A percentile compares a stretch with the other conserved stretches of the same genome.
These are phyloP conservation scores for Rhodomyrtus psidioides DNA, from an alignment of 441 rosid species.

Conservation along the genomic window DNA sequence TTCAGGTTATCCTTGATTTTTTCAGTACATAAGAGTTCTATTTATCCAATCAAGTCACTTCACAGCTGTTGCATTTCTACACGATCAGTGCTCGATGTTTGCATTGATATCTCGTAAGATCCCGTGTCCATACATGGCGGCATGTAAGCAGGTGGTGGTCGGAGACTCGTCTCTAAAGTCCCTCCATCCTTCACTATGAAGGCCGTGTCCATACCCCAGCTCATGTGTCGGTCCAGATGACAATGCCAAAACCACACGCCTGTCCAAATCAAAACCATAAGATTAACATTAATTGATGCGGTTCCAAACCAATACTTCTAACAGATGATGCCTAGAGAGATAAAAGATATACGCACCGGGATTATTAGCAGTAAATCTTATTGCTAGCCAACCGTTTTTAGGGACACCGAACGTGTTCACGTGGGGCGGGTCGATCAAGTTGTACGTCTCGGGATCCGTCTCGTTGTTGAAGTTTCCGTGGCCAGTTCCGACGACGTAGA, in stretches of 20 bases:
- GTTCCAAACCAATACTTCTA: no score
- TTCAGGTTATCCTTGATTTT: neutral
- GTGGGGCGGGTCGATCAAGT: neutral
- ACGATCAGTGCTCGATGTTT: neutral
- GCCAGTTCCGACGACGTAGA: neutral
- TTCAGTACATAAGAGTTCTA: neutral
- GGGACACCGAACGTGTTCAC: neutral
- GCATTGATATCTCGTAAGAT: neutral
- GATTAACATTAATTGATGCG: no score
- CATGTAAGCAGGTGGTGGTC: neutral
- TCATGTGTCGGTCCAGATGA: neutral
- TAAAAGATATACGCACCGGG: neutral
- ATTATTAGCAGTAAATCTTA: neutral
- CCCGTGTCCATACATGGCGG: neutral
- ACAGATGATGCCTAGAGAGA: neutral
- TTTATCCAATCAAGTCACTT: neutral
- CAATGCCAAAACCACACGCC: neutral
- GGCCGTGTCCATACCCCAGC: neutral
- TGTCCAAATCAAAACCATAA: no score
- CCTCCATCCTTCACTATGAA: neutral
- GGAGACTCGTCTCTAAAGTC: neutral
- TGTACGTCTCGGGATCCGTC: neutral
- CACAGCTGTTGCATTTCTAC: neutral
- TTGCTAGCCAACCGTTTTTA: neutral
- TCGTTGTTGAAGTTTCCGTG: neutral